These are phyloP conservation scores for Tilletiaria anomala DNA, from an alignment of 1,284 basidiomycete species.

Conservation along the genomic window DNA sequence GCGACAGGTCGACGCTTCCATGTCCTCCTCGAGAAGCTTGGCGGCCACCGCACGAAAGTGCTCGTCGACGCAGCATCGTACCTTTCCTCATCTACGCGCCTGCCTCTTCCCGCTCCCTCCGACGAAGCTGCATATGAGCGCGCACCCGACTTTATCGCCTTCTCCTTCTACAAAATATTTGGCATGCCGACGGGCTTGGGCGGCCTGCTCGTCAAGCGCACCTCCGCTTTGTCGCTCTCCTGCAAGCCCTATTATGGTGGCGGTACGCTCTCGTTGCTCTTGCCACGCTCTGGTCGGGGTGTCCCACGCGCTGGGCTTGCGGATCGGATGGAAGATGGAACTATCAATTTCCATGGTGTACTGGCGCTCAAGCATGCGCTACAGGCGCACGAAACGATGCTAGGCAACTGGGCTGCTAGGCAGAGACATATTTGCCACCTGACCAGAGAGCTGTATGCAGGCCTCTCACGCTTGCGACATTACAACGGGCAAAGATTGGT, in stretches of 20 bases:
- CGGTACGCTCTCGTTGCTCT: slow-evolving; percentile 15
- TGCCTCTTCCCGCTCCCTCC: slow-evolving; percentile 5
- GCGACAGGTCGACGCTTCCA: slow-evolving; percentile 16
- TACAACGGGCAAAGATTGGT: no score
- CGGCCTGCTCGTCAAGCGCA: slow-evolving; percentile 13
- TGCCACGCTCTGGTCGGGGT: slow-evolving; percentile 10
- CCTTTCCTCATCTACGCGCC: slow-evolving; percentile 12
- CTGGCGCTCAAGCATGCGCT: slow-evolving; percentile 12
- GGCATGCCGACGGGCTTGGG: slow-evolving; percentile 23
- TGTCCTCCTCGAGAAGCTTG: slow-evolving; percentile 5
- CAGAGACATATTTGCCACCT: slow-evolving; percentile 7
- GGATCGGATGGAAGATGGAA: slow-evolving; percentile 17
- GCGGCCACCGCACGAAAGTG: slow-evolving; percentile 1
- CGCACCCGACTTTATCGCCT: slow-evolving; percentile 17
- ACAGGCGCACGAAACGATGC: slow-evolving; percentile 5
- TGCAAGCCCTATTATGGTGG: slow-evolving; percentile 18
- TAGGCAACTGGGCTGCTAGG: slow-evolving; percentile 9
- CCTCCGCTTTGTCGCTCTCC: slow-evolving; percentile 5
- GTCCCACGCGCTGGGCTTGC: slow-evolving; percentile 10
- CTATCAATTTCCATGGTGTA: slow-evolving; percentile 19
- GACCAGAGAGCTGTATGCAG: slow-evolving; percentile 4
- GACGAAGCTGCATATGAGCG: background rate
- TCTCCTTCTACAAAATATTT: slow-evolving; percentile 27
- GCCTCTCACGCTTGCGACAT: slow-evolving; percentile 8
- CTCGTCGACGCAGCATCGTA: slow-evolving; percentile 21